These are phyloP conservation scores for Erodium moschatum DNA, from an alignment of 441 rosid genomes.

Conservation along the genomic window DNA sequence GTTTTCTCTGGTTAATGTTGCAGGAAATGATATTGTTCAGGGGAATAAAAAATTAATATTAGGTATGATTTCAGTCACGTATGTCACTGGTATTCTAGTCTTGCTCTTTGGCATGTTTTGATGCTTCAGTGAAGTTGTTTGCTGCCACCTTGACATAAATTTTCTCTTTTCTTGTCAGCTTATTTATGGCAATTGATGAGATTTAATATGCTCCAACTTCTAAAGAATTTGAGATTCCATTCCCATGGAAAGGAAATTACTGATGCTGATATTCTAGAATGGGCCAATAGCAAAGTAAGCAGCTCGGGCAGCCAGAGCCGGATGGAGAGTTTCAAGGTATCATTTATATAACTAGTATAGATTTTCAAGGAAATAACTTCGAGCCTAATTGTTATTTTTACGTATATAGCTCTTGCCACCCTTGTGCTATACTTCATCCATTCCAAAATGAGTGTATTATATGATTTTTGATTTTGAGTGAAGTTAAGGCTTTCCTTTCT, in stretches of 20 bases:
- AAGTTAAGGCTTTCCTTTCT: no score
- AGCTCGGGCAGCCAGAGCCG: constrained; percentile 43
- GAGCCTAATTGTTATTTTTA: background rate
- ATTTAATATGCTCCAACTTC: constrained; percentile 64
- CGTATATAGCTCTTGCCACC: background rate
- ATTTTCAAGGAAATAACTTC: background rate
- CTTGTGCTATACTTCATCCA: background rate
- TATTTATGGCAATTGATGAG: constrained; percentile 76
- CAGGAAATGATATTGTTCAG: constrained; percentile 70
- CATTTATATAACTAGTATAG: constrained; percentile 6
- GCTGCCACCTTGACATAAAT: background rate
- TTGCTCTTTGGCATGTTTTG: background rate
- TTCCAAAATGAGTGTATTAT: background rate
- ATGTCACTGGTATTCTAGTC: background rate
- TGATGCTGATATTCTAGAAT: constrained; percentile 56
- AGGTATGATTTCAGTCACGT: constrained; percentile 29
- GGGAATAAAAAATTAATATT: constrained; percentile 66
- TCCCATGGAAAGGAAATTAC: constrained; percentile 55
- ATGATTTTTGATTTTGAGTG: no score
- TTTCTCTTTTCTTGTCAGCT: constrained; percentile 31
- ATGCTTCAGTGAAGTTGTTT: background rate
- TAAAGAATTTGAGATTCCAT: constrained; percentile 58
- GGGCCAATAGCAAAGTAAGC: constrained; percentile 64
- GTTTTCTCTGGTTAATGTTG: constrained; percentile 66
- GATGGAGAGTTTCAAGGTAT: constrained; percentile 60